Percentiles rank a stretch among this genome's conserved stretches.
Evolutionary conservation across 176 grass and related monocot species (phyloP).

Genomic region (Carex littledalei): DNA sequence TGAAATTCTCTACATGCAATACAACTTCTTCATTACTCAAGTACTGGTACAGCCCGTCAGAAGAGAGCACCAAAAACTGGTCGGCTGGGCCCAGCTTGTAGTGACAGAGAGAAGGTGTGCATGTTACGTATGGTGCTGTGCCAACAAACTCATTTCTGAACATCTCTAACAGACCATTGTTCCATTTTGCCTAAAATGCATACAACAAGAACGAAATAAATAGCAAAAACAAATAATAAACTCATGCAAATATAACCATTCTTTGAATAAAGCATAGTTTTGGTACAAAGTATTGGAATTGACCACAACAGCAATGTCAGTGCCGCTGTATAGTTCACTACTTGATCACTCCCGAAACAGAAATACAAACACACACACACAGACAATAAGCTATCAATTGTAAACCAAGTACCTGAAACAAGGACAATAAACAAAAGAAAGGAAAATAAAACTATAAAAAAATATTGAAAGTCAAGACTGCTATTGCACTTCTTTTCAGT

Average conservation of each 20-base stretch:
- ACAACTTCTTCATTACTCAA: conserved; percentile 91
- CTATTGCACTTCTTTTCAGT: neutral
- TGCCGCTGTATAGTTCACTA: neutral
- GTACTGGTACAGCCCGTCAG: conserved; percentile 91
- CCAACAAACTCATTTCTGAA: conserved; percentile 82
- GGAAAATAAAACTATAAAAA: neutral
- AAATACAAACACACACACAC: neutral
- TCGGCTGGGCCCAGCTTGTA: conserved; percentile 55
- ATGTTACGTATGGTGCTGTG: conserved; percentile 65
- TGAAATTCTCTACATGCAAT: conserved; percentile 82
- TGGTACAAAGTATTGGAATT: neutral
- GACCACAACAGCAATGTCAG: neutral
- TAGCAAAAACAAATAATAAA: neutral
- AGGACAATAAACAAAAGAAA: neutral
- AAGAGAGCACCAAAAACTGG: conserved; percentile 88
- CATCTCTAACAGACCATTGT: conserved; percentile 76
- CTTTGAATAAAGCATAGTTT: neutral
- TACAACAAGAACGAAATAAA: neutral
- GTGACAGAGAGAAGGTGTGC: conserved; percentile 73
- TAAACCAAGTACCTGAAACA: neutral
- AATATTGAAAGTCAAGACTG: neutral
- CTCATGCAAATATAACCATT: neutral
- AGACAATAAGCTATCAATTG: neutral
- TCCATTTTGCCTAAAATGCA: conserved; percentile 56
- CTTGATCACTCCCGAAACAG: neutral